Percentiles rank a stretch among this genome's conserved stretches.
Conservation (phyloP, 2,329 filamentous ascomycete species). For the Xylariaceae sp. region DNA sequence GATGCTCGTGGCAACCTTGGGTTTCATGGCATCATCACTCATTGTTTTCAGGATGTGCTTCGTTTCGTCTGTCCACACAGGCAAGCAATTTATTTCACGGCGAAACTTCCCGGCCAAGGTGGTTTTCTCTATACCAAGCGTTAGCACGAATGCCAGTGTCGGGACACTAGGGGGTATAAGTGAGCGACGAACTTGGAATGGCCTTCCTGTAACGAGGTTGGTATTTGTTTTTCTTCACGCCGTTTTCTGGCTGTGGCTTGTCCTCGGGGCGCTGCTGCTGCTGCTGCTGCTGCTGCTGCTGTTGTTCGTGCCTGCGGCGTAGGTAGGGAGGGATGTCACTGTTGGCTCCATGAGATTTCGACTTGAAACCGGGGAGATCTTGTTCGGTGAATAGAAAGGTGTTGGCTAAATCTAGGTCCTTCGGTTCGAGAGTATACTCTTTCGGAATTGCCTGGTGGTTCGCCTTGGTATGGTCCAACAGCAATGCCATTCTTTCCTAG, state of each 20-base stretch:
- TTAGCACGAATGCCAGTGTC: constrained; percentile 11
- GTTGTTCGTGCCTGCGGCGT: constrained; percentile 41
- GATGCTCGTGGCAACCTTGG: constrained; percentile 52
- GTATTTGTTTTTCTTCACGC: constrained; percentile 42
- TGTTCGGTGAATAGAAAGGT: constrained; percentile 93
- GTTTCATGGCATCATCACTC: constrained; percentile 56
- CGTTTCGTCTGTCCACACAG: constrained; percentile 68
- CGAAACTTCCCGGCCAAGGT: constrained; percentile 66
- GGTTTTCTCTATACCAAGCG: constrained; percentile 61
- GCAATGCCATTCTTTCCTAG: constrained; percentile 55
- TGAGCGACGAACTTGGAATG: constrained; percentile 64
- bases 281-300: constrained; percentile 31
- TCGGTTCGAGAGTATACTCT: constrained; percentile 78
- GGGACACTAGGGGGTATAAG: constrained; percentile 17
- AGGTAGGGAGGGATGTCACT: constrained; percentile 57
- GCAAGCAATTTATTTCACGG: constrained; percentile 72
- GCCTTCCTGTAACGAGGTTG: constrained; percentile 65
- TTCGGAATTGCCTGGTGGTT: constrained; percentile 75
- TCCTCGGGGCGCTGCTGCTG: constrained; percentile 39
- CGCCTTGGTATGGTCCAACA: constrained; percentile 60
- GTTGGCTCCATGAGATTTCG: constrained; percentile 54
- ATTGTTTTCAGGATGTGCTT: constrained; percentile 56
- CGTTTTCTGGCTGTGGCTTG: constrained; percentile 44
- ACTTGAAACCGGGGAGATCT: constrained; percentile 74
- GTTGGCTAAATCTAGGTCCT: constrained; percentile 63